phyloP scores from a whole-genome alignment of 371 early-diverging fungal species.

The Syncephalis plumigaleata region DNA sequence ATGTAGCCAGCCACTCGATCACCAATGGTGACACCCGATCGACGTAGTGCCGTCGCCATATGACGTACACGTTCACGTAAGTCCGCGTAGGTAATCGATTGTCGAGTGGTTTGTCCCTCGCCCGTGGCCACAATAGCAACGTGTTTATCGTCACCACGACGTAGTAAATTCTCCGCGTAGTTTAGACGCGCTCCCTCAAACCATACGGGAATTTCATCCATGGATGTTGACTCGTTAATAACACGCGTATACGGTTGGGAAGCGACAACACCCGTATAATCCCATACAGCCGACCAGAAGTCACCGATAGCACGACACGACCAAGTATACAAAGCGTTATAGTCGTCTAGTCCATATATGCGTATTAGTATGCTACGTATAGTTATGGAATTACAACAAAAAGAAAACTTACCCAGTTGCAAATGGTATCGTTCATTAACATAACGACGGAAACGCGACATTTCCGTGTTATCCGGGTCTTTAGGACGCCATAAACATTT shows the following conservation, averaged over 20 bases:
- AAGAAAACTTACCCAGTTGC: conserved; percentile 19
- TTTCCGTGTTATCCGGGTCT: conserved; percentile 26
- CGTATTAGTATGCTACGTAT: too few species aligned
- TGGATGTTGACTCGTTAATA: conserved; percentile 40
- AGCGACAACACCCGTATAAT: conserved; percentile 47
- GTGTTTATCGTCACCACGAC: conserved; percentile 34
- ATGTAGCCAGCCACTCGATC: conserved; percentile 90
- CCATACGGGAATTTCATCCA: conserved; percentile 84
- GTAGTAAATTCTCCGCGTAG: conserved; percentile 81
- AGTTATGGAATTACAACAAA: not conserved
- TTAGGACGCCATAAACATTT: conserved; percentile 40
- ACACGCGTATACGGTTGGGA: conserved; percentile 28
- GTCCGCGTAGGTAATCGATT: conserved; percentile 49
- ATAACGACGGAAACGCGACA: conserved; percentile 43
- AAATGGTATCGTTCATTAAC: conserved; percentile 41
- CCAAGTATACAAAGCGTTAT: conserved; percentile 65
- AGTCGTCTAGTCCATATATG: conserved; percentile 32
- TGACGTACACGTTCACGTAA: conserved; percentile 50
- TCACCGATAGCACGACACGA: conserved; percentile 44
- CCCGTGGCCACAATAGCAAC: conserved; percentile 61
- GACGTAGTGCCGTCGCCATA: conserved; percentile 54
- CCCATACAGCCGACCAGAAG: conserved; percentile 87
- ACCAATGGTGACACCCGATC: conserved; percentile 51
- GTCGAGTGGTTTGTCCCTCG: conserved; percentile 6
- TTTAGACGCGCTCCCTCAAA: conserved; percentile 72